Evolutionary conservation across 202 grass and related monocot species (phyloP), one percentile per base, ranked within the genome.

Genomic region (Schoenoplectus tabernaemontani): DNA sequence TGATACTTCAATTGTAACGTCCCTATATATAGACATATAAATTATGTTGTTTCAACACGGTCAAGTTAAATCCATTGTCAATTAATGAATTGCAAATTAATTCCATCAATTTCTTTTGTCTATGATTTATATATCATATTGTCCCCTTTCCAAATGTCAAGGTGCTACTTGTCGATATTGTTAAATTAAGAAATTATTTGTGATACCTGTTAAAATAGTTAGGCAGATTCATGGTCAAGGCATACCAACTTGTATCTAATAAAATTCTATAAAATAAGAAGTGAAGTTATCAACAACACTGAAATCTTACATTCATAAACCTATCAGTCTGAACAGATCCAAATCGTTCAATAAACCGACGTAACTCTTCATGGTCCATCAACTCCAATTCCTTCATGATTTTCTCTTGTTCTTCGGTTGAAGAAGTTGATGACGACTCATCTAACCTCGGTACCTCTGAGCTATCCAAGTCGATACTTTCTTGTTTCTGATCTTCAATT

Each of bases 241-340:
- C n/a, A n/a, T n/a, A n/a, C n/a, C n/a, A n/a, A n/a, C n/a, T n/a
- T n/a, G n/a, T n/a, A n/a, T n/a, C n/a, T 36, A 64, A 5, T n/a
- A 6, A 36, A 36, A 33, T 36, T 37, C 30, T 64, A 64, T 16
- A 65, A 9, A 9, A 65, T 65, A 0, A 2, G 37, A 65, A 38
- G 33, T 3, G 19, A 19, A 65, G 19, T 68, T 66, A n/a, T n/a
- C n/a, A n/a, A n/a, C n/a, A n/a, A n/a, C n/a, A n/a, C n/a, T n/a
- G n/a, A n/a, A 51, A 51, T 15, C 81, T 83, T 73, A 83, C 81
- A 30, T 48, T 83, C 81, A 73, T 75, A 75, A 73, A 75, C 68
- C 81, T 53, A 15, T 74, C 81, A 7, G 32, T 83, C 19, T 83
- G 44, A 17, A 72, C 46, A 0, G 78, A 80, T 26, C 51, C 46